Evolutionary conservation across 495 filamentous ascomycete genomes (phyloP).

Genomic region (Penicillium argentinense): DNA sequence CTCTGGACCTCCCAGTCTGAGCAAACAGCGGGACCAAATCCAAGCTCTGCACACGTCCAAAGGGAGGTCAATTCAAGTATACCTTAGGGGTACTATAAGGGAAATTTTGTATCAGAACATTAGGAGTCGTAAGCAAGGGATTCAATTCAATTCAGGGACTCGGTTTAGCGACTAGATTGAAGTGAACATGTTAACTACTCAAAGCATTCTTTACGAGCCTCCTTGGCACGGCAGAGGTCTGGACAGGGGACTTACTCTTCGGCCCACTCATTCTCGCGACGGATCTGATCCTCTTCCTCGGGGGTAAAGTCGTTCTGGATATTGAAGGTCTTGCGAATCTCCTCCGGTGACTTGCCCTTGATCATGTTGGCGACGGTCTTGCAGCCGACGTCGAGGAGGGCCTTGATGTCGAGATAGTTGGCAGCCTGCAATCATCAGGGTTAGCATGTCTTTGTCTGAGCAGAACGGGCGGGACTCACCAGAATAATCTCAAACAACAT

Average conservation of each 20-base stretch:
- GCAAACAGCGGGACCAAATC: no score
- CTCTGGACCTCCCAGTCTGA: no score
- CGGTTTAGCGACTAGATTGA: no score
- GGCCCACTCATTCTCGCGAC: slow-evolving; percentile 72
- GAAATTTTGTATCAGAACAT: no score
- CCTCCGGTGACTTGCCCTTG: slow-evolving; percentile 70
- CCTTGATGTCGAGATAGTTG: slow-evolving; percentile 73
- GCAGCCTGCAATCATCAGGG: slow-evolving; percentile 47
- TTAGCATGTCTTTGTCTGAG: neutral
- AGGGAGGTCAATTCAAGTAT: no score
- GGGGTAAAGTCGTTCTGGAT: slow-evolving; percentile 75
- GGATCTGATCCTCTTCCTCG: slow-evolving; percentile 73
- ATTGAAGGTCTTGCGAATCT: slow-evolving; percentile 76
- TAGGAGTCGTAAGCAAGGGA: no score
- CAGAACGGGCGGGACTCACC: slow-evolving; percentile 54
- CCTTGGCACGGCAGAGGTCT: no score
- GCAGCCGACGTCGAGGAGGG: slow-evolving; percentile 65
- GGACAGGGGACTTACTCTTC: slow-evolving; percentile 53
- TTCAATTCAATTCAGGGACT: no score
- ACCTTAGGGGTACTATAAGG: no score
- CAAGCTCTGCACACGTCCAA: no score
- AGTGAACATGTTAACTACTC: no score
- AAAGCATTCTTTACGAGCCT: no score
- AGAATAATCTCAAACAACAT: slow-evolving; percentile 99
- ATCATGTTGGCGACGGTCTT: slow-evolving; percentile 74